Evolutionary conservation across 2,329 filamentous ascomycete species (phyloP), one percentile per base, ranked within the genome.

Genomic region (Pochonia chlamydosporia): DNA sequence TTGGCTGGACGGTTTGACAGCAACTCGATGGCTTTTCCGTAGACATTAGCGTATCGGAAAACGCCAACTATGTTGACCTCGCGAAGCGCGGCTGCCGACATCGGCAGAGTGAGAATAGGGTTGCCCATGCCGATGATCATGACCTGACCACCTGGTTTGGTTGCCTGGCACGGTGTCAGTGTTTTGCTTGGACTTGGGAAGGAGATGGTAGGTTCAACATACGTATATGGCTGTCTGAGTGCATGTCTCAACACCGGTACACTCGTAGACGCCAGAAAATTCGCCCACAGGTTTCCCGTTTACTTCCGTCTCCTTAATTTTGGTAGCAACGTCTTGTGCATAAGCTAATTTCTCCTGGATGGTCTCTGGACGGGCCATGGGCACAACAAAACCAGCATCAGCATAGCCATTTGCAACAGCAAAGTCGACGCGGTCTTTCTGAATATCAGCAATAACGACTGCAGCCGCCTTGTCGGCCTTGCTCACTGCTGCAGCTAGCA

Each of bases 1-100:
- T 72, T 63, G 3, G 67, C 64, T 18, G 74, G 69, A 24, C 61
- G 64, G 63, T 76, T 61, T 59, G 77, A 59, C 21, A 81, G 61
- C 43, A 81, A 64, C 49, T 73, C 62, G 48, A 81, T 76, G 46
- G 72, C 76, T 26, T 65, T 61, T 8, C 77, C 74, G 61, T 91
- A 92, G 0, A 85, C 86, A 67, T 89, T 84, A n/a, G 82, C 82
- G 56, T 88, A 88, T 48, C 84, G 75, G 66, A 87, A 87, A 35
- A 85, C 81, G 23, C 84, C 83, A 18, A 85, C 63, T n/a, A 88
- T 75, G 59, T 87, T 84, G 46, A 88, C 79, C 61, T 89, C 85
- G 44, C 83, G 76, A 5, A 85, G 72, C 6, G 84, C 79, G 4
- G 85, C 84, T 3, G 81, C 81, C 2, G 80, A 84, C 46, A 89